Conservation (phyloP, 257 asterid genomes). For the Apocynum venetum region DNA sequence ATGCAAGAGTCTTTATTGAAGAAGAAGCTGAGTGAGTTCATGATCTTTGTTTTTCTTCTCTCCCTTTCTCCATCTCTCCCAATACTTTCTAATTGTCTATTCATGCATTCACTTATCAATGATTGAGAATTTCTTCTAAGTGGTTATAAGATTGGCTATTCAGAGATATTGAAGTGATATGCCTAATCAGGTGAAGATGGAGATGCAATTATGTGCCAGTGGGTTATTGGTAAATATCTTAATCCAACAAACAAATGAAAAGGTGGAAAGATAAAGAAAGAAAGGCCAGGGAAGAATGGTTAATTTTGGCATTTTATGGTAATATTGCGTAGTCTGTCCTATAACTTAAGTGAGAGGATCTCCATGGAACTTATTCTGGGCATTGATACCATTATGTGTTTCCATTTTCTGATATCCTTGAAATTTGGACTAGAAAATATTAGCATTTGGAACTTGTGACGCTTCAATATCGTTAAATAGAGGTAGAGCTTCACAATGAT, state of each 20-base stretch:
- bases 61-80: not conserved
- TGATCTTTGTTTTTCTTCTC: not conserved
- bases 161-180: not conserved
- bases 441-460: not conserved
- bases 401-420: not conserved
- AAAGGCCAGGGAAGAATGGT: too few relatives aligned
- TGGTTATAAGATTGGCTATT: not conserved
- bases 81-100: not conserved
- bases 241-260: too few relatives aligned
- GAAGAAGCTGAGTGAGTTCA: conserved; percentile 95
- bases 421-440: not conserved
- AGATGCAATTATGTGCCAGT: too few relatives aligned
- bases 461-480: not conserved
- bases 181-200: too few relatives aligned
- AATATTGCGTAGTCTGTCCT: not conserved
- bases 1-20: conserved; percentile 49
- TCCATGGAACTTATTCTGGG: not conserved
- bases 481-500: not conserved
- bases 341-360: not conserved
- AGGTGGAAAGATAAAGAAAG: too few relatives aligned
- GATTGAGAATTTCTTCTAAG: not conserved
- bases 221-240: too few relatives aligned
- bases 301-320: not conserved
- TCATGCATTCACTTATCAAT: not conserved
- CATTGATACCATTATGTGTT: not conserved